These are phyloP conservation scores for Xylariaceae sp. DNA, from an alignment of 2,329 filamentous ascomycete species.

Conservation along the genomic window DNA sequence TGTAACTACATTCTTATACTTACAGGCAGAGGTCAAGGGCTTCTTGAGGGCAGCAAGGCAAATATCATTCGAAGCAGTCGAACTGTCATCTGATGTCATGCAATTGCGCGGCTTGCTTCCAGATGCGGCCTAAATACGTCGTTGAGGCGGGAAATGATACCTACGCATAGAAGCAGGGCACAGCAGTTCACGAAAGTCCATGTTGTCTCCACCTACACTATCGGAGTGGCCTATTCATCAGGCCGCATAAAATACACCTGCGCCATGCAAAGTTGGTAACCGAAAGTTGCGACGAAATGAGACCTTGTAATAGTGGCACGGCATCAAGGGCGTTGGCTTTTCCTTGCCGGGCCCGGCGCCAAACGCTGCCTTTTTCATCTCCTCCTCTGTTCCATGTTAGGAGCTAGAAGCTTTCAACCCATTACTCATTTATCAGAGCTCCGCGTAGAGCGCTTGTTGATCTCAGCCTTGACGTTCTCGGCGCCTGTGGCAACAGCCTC, in stretches of 20 bases:
- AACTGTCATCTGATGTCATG: no score
- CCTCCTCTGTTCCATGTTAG: constrained; percentile 2
- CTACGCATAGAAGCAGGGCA: no score
- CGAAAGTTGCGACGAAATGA: constrained; percentile 12
- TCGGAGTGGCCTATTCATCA: no score
- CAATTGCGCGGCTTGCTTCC: no score
- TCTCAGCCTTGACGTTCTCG: constrained; percentile 70
- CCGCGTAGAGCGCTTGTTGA: constrained; percentile 51
- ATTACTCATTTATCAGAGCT: constrained; percentile 30
- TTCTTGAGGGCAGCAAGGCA: no score
- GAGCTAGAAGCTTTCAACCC: neutral
- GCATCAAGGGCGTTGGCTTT: constrained; percentile 11
- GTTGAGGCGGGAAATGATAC: no score
- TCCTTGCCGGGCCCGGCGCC: constrained; percentile 8
- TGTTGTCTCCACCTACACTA: no score
- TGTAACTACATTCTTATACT: no score
- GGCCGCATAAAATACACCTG: constrained; percentile 16
- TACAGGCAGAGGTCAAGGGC: no score
- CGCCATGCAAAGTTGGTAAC: constrained; percentile 22
- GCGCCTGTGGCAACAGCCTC: constrained; percentile 53
- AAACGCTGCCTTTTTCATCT: constrained; percentile 7
- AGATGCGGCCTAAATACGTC: no score
- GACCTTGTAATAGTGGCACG: constrained; percentile 12
- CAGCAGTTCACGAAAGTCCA: no score
- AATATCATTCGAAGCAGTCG: no score